Conservation (phyloP, 208 protist genomes). For the Leishmania amazonensis region DNA sequence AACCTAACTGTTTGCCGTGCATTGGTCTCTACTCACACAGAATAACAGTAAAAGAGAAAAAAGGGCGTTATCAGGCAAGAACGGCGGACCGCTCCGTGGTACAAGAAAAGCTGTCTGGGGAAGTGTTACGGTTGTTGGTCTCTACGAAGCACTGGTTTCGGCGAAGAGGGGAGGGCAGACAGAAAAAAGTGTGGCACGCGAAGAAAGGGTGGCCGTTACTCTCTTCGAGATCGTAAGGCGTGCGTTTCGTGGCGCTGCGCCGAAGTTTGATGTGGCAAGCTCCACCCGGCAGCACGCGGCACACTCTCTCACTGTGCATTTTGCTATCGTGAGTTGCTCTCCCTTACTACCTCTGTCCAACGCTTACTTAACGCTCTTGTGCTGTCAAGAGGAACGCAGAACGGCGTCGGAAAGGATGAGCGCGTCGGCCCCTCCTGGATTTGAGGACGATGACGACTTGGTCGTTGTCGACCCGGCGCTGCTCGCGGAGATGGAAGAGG, state of each 20-base stretch:
- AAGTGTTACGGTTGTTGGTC: neutral
- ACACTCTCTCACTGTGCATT: neutral
- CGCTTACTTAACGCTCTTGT: neutral
- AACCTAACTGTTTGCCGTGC: neutral
- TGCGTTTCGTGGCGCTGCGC: neutral
- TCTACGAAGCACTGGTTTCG: neutral
- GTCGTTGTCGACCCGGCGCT: slow-evolving; percentile 26
- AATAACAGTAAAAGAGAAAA: neutral
- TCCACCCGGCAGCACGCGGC: neutral
- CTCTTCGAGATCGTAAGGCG: neutral
- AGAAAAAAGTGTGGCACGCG: neutral
- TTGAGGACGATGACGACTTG: slow-evolving; percentile 32
- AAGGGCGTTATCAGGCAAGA: neutral
- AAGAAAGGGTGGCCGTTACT: neutral
- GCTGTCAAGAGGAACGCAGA: neutral
- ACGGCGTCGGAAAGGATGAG: neutral
- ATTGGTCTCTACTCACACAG: slow-evolving; percentile 2
- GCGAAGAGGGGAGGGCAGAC: neutral
- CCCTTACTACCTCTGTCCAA: neutral
- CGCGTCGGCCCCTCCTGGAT: slow-evolving; percentile 25
- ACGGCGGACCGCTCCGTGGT: neutral
- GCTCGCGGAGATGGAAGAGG: slow-evolving; percentile 43
- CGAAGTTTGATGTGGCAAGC: neutral
- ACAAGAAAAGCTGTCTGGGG: neutral
- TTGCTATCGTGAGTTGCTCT: neutral